Percentiles rank a stretch among this genome's conserved stretches.
phyloP scores from a whole-genome alignment of 108 stramenopile species.

The Cylindrotheca closterium region DNA sequence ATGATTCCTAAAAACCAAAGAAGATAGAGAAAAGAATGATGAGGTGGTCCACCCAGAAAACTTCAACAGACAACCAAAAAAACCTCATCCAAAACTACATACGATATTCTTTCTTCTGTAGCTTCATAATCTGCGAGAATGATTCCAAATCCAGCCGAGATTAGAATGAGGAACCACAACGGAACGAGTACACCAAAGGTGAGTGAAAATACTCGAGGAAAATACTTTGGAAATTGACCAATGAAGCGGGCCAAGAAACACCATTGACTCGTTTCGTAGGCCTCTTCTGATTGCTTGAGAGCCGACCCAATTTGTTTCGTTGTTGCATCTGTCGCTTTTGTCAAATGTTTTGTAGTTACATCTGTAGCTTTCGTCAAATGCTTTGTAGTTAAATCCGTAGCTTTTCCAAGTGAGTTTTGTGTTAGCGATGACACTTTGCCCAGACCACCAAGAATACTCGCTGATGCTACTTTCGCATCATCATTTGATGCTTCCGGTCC shows the following conservation, averaged over 20 bases:
- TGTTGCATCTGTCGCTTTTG: not conserved
- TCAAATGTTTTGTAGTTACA: not conserved
- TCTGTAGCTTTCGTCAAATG: not conserved
- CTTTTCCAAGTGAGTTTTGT: no score
- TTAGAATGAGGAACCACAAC: constrained; percentile 22
- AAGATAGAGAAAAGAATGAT: no score
- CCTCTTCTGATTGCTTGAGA: not conserved
- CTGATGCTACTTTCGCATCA: not conserved
- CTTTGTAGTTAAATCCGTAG: no score
- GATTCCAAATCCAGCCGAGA: constrained; percentile 24
- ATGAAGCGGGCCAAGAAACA: not conserved
- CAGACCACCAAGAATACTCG: not conserved
- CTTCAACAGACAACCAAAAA: no score
- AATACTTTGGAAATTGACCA: constrained; percentile 17
- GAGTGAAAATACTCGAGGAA: constrained; percentile 30
- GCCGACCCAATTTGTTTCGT: not conserved
- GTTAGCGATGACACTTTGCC: no score
- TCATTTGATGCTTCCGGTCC: not conserved
- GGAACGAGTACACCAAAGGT: constrained; percentile 34
- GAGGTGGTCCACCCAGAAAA: no score
- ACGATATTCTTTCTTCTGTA: constrained; percentile 15
- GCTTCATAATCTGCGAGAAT: constrained; percentile 25
- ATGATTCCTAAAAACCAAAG: constrained; percentile 32
- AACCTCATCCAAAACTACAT: no score
- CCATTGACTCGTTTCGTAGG: not conserved